Conservation (phyloP, 306 rosid species). For the Pterocarpus macrocarpus region DNA sequence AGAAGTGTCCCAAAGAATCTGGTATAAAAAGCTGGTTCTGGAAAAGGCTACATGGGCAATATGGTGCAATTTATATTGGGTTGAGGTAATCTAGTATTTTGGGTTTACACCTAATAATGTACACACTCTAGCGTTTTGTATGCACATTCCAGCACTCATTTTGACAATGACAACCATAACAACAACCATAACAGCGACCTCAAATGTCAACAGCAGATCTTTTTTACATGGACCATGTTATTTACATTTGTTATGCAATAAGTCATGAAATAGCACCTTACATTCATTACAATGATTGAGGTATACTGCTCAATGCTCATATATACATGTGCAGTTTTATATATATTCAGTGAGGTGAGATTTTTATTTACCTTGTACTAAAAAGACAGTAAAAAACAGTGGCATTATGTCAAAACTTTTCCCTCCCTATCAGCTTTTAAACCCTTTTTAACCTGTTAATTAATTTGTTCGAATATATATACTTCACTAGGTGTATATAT, state of each 20-base stretch:
- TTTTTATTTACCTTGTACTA: not conserved
- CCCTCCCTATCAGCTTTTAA: not conserved
- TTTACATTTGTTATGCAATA: slow-evolving; percentile 1
- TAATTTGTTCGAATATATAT: slow-evolving; percentile 12
- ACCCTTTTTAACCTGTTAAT: not conserved
- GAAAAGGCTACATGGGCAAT: slow-evolving; percentile 26
- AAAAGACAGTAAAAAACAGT: too few species aligned
- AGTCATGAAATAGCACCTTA: not conserved
- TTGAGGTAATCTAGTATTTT: not conserved
- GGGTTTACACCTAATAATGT: slow-evolving; percentile 5
- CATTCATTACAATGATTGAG: slow-evolving; percentile 3
- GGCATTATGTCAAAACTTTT: not conserved
- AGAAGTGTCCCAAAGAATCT: slow-evolving; percentile 32
- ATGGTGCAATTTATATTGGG: not conserved
- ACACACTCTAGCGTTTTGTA: slow-evolving; percentile 29
- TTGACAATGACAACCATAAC: slow-evolving; percentile 48
- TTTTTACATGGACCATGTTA: slow-evolving; percentile 8
- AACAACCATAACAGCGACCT: slow-evolving; percentile 35
- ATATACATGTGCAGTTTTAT: slow-evolving; percentile 21
- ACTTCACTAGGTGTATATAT: not conserved
- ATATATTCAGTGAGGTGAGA: slow-evolving; percentile 2
- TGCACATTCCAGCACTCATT: slow-evolving; percentile 43
- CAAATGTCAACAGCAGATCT: slow-evolving; percentile 44
- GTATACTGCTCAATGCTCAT: not conserved
- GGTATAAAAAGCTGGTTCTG: slow-evolving; percentile 36